These are phyloP conservation scores for Sporisorium iseilematis-ciliati DNA, from an alignment of 1,284 basidiomycete genomes.

Conservation along the genomic window DNA sequence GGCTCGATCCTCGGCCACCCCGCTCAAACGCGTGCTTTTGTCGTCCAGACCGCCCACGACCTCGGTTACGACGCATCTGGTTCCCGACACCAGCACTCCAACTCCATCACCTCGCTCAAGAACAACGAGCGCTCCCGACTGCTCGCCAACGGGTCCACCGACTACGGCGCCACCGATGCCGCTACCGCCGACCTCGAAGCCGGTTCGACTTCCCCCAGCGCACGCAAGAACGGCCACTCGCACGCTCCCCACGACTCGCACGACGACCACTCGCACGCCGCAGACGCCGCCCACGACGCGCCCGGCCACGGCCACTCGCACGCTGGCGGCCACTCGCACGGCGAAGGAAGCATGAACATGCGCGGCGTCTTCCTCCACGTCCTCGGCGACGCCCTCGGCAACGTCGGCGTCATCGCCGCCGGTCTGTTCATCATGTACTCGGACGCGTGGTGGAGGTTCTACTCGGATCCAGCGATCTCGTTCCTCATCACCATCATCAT, in stretches of 20 bases:
- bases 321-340: constrained; percentile 68
- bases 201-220: constrained; percentile 29
- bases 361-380: constrained; percentile 93
- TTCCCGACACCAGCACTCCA: constrained; percentile 37
- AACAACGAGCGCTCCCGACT: constrained; percentile 27
- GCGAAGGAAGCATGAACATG: constrained; percentile 92
- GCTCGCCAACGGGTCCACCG: constrained; percentile 31
- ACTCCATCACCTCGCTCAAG: constrained; percentile 30
- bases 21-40: constrained; percentile 85
- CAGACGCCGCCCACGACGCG: constrained; percentile 62
- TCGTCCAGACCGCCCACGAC: constrained; percentile 88
- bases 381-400: constrained; percentile 91
- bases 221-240: constrained; percentile 53
- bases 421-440: constrained; percentile 75
- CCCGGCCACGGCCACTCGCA: constrained; percentile 75
- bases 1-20: constrained; percentile 81
- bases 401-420: constrained; percentile 95
- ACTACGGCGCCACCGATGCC: constrained; percentile 47
- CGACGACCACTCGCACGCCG: constrained; percentile 47
- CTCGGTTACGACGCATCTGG: constrained; percentile 71
- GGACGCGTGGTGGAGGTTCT: constrained; percentile 74
- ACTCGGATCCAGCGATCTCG: constrained; percentile 93
- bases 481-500: constrained; percentile 96
- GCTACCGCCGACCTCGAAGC: constrained; percentile 51
- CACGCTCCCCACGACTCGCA: constrained; percentile 34